Base-by-base conservation (phyloP, 257 asterid genomes). In the Nicotiana attenuata region DNA sequence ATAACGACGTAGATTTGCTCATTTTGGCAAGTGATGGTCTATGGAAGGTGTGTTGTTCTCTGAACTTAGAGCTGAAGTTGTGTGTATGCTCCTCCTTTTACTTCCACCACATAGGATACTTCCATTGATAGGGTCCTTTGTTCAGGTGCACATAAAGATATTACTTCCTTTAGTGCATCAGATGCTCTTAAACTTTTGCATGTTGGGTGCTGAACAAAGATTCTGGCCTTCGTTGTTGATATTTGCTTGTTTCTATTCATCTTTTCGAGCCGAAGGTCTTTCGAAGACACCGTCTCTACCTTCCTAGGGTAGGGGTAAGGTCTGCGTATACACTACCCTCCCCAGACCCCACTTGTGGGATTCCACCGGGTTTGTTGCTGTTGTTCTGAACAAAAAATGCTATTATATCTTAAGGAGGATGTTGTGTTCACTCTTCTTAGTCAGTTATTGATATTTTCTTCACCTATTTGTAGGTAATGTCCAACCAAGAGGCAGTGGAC, bases 11-110 rank as follows among this genome's bases (percentile, higher is more conserved):
- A 11, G 98, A 93, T 90, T 85, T 89, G 59, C 55, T 91, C 76
- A 92, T 95, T 82, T 85, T 93, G 86, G 99, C 98, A 20, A 95
- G 99, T 29, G 99, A 95, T 82, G 99, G 99, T 31, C 80, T 95
- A 65, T 95, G 99, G 97, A 92, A 91, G 94, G 98, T 92, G 24
- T 35, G 84, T 56, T 77, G 24, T 64, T 71, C 63, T 22, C 81
- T 45, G 5, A 47, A 47, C 5, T 22, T 22, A 73, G 38, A 71
- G 79, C 38, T 73, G 47, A 60, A 3, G 29, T 20, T 5, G 15
- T 20, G 65, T 20, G 14, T 60, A 57, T 7, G 10, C 26, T 3
- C 24, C 24, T 19, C 64, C 11, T 19, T 57, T 57, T 60, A 60
- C 29, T 60, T 60, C 15, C 13, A 60, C 65, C 15, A 57, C 24